Evolutionary conservation across 371 early-diverging fungal species (phyloP).

Genomic region (Syncephalastrum racemosum): DNA sequence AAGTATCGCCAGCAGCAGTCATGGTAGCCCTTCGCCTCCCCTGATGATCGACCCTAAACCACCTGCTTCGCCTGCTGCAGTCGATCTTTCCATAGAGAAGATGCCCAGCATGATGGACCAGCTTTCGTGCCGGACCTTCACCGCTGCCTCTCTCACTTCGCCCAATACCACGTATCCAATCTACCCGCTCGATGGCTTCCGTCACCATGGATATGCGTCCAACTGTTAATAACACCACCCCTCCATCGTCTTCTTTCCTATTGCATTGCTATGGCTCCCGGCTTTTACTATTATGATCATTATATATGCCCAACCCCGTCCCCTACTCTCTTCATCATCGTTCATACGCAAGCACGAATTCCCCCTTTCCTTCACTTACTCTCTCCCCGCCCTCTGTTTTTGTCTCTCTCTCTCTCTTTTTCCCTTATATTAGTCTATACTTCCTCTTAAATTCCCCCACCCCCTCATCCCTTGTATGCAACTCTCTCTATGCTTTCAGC

Average conservation of each 20-base stretch:
- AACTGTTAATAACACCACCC: conserved; percentile 5
- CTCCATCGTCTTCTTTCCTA: not conserved
- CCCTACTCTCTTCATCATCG: not conserved
- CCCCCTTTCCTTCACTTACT: not conserved
- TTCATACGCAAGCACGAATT: not conserved
- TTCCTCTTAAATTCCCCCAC: no score
- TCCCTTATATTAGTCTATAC: conserved; percentile 1
- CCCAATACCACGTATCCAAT: conserved; percentile 17
- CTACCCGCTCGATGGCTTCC: conserved; percentile 13
- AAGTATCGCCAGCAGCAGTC: no score
- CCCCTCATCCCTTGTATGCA: no score
- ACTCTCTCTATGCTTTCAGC: no score
- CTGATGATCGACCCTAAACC: conserved; percentile 8
- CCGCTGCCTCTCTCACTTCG: conserved; percentile 24
- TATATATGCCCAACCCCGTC: not conserved
- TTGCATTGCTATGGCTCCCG: no score
- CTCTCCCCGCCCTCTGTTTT: conserved; percentile 4
- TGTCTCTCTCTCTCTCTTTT: not conserved
- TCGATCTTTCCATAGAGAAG: conserved; percentile 12
- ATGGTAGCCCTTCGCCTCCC: conserved; percentile 3
- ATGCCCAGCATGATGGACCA: conserved; percentile 34
- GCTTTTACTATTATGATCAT: not conserved
- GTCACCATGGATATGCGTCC: conserved; percentile 10
- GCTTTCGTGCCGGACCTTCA: conserved; percentile 33
- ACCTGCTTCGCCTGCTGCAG: conserved; percentile 6